Base-by-base conservation (phyloP, 768 basidiomycete species). In the Trametes coccinea region DNA sequence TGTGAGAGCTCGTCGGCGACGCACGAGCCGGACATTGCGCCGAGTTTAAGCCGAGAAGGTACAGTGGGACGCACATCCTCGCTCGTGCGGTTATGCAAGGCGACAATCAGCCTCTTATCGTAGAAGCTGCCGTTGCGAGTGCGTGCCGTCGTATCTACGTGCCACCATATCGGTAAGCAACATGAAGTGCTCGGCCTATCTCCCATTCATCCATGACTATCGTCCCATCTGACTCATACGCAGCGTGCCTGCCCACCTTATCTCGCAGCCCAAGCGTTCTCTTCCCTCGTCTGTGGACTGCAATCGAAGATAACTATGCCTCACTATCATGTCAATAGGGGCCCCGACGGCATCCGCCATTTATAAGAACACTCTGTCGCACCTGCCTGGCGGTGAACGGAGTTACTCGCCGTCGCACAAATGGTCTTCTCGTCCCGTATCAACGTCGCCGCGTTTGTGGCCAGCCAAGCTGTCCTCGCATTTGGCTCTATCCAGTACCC, bases 381-480 rank as follows among this genome's bases (percentile, higher is more conserved):
- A 41, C 0, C 44, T 39, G 39, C 22, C 3, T 9, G 10, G 7
- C 9, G 17, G 31, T 11, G 17, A 33, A 8, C 9, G 46, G n/a
- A 22, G 31, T 16, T 40, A 33, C 10, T 29, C 49, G 7, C 57
- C 30, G 3, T 13, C 14, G 14, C 40, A 41, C 29, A 17, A 16
- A 63, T 63, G 62, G 58, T 63, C 27, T 52, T 53, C 53, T 56
- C 58, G 5, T 49, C 58, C 16, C 59, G 48, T 40, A 52, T 63
- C 53, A 51, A 40, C 44, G 31, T 33, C 53, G 48, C 52, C n/a
- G 49, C 54, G 4, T 4, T 56, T 17, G 40, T 59, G 29, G 57
- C 29, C 45, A 33, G 47, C 33, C 53, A 63, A 16, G 62, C 52
- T 30, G 52, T 52, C 8, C 50, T 58, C 3, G 53, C 47, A 1